Evolutionary conservation across 148 eudicot genomes (phyloP).

Genomic region (Limonium bicolor): DNA sequence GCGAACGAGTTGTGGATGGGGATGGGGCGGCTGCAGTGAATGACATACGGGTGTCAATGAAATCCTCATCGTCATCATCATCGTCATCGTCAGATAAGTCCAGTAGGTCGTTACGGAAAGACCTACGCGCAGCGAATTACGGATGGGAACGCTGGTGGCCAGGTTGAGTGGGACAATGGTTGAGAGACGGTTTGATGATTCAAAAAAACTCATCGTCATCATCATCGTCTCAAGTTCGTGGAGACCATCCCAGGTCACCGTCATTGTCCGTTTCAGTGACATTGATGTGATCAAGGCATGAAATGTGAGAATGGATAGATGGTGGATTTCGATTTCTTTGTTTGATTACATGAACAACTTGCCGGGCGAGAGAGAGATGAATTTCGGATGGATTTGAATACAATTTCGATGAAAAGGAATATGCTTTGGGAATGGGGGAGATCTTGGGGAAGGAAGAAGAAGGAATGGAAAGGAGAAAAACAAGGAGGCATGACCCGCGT

Average conservation of each 20-base stretch:
- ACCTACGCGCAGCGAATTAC: too few species aligned
- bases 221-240: too few species aligned
- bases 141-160: too few species aligned
- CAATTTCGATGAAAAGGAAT: neutral
- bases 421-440: too few species aligned
- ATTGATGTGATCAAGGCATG: neutral
- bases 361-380: neutral
- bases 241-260: conserved; percentile 69
- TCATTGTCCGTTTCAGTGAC: conserved; percentile 36
- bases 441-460: neutral
- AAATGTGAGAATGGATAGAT: neutral
- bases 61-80: conserved; percentile 36
- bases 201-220: conserved; percentile 41
- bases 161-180: conserved; percentile 35
- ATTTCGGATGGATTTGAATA: neutral
- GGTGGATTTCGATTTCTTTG: neutral
- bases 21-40: conserved; percentile 17
- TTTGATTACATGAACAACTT: neutral
- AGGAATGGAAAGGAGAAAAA: neutral
- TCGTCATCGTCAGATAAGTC: conserved; percentile 23
- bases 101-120: conserved; percentile 19
- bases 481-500: neutral
- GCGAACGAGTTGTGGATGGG: neutral
- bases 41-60: conserved; percentile 52
- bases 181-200: conserved; percentile 43